Base-by-base conservation (phyloP, 148 eudicot species). In the Chenopodium quinoa region DNA sequence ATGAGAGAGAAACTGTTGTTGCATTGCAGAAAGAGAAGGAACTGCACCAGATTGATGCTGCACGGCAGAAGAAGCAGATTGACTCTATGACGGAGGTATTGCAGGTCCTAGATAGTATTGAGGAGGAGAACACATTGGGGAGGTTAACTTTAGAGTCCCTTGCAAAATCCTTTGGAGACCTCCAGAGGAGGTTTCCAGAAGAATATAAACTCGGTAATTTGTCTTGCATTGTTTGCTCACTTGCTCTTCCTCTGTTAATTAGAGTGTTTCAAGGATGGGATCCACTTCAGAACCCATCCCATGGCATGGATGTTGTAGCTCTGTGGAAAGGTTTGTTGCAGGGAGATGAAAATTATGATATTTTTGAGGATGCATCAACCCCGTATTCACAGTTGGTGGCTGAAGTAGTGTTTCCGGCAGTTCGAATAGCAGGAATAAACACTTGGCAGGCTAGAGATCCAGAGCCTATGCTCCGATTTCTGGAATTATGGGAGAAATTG, bases 391-490 rank as follows among this genome's bases (percentile, higher is more conserved):
- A 90, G 84, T 82, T 95, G 80, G 83, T 93, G 67, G 89, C 86
- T 90, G 97, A 95, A 81, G 97, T 93, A 50, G 94, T 95, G 75
- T 92, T 92, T 78, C 98, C 98, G 70, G 97, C 94, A 47, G 92
- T 95, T 22, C 91, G 96, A 83, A 93, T 93, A 85, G 93, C 92
- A 1, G 92, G 94, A 50, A 93, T 91, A 69, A 92, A 92, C 81
- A 89, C 93, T 40, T 95, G 98, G 97, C 93, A 94, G 85, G 92
- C 95, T 23, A 89, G 94, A 79, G 97, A 95, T 73, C 94, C 98
- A 4, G 98, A 95, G 71, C 97, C 98, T 1, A 91, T 93, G 94
- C 93, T 95, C 71, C 80, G 85, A 50, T 92, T 91, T 79, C 81
- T 93, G 29, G 98, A 95, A 50, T 84, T 84, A 19, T 95, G 98